A percentile compares a stretch with the other conserved stretches of the same genome.
phyloP scores from a whole-genome alignment of 192 early-diverging fungal genomes.

The Backusella australiensis region DNA sequence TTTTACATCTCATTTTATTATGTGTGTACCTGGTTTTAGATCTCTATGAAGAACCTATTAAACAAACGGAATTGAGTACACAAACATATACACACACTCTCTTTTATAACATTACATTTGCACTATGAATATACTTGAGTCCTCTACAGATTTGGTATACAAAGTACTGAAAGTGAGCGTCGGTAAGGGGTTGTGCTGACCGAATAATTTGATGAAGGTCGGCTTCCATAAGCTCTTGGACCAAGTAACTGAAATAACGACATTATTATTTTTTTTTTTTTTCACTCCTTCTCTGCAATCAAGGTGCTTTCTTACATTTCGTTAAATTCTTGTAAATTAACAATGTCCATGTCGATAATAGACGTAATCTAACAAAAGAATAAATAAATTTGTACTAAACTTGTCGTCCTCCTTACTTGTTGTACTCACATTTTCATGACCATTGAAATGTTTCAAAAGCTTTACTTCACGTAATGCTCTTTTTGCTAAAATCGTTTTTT shows the following conservation, averaged over 20 bases:
- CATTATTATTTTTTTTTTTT: not conserved
- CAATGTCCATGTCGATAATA: constrained; percentile 85
- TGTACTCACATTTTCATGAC: constrained; percentile 65
- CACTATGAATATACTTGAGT: constrained; percentile 98
- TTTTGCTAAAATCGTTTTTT: constrained; percentile 68
- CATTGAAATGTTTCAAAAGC: constrained; percentile 68
- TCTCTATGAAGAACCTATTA: constrained; percentile 84
- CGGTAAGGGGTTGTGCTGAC: constrained; percentile 88
- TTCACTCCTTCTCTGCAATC: not conserved
- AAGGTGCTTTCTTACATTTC: constrained; percentile 65
- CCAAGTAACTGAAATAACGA: constrained; percentile 64
- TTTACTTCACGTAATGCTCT: constrained; percentile 73
- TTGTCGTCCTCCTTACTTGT: not conserved
- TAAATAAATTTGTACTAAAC: not conserved
- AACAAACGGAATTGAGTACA: not conserved
- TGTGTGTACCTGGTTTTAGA: constrained; percentile 76
- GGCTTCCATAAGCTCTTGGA: constrained; percentile 99
- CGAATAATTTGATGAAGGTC: constrained; percentile 98
- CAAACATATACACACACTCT: not conserved
- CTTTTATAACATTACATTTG: constrained; percentile 72
- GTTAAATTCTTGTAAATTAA: constrained; percentile 83
- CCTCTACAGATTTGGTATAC: constrained; percentile 97
- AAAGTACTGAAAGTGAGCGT: constrained; percentile 98
- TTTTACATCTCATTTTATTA: not conserved
- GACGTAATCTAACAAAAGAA: constrained; percentile 36